phyloP scores from a whole-genome alignment of 768 basidiomycete species.

The Suillus decipiens region DNA sequence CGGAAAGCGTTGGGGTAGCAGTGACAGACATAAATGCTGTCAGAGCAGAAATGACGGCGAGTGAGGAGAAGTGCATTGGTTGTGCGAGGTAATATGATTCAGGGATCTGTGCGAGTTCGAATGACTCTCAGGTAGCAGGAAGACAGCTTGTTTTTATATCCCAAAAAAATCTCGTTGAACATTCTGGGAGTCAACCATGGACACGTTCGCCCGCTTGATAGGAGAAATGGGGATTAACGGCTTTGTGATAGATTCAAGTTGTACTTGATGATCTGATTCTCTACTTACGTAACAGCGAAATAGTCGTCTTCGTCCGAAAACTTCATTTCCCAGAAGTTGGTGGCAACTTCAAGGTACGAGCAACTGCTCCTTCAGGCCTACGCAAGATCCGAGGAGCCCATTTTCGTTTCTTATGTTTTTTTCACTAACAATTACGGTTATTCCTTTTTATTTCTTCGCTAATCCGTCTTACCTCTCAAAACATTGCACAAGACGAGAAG shows the following conservation, averaged over 20 bases:
- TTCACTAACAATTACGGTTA: too few relatives aligned
- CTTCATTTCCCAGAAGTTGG: too few relatives aligned
- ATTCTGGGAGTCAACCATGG: background rate
- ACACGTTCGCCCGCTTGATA: background rate
- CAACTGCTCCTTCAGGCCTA: too few relatives aligned
- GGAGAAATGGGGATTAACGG: background rate
- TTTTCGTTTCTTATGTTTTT: too few relatives aligned
- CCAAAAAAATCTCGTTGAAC: background rate
- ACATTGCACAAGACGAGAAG: too few relatives aligned
- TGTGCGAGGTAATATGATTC: background rate
- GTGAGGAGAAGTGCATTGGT: background rate
- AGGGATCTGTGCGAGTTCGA: background rate
- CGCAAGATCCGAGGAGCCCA: too few relatives aligned
- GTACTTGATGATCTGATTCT: too few relatives aligned
- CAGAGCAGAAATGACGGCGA: background rate
- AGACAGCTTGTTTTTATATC: background rate
- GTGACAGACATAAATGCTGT: background rate
- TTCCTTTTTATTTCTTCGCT: too few relatives aligned
- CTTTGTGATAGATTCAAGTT: background rate
- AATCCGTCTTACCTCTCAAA: too few relatives aligned
- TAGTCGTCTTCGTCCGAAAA: too few relatives aligned
- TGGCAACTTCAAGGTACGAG: too few relatives aligned
- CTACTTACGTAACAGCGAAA: too few relatives aligned
- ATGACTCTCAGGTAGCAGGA: background rate
- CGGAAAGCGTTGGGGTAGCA: background rate